Percentiles rank a stretch among this genome's conserved stretches.
These are phyloP conservation scores for Penicillium sp. DNA, from an alignment of 2,329 filamentous ascomycete species.

Conservation along the genomic window DNA sequence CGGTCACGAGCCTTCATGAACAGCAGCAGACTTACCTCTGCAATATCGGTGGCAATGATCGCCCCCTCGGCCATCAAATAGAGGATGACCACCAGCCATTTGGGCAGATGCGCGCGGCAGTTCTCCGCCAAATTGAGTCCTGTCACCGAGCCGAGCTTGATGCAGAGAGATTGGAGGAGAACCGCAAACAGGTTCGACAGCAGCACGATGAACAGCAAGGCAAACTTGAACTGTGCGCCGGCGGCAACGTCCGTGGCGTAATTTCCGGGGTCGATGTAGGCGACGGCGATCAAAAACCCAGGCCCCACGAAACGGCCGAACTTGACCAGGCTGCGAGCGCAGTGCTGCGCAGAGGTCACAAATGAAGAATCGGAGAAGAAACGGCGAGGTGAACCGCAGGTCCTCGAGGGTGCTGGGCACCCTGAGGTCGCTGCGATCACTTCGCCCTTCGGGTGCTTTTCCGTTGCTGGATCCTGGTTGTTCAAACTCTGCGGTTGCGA, in stretches of 20 bases:
- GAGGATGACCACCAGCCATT: slow-evolving; percentile 58
- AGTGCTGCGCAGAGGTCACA: slow-evolving; percentile 11
- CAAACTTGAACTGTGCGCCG: slow-evolving; percentile 41
- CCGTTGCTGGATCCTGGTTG: slow-evolving; percentile 16
- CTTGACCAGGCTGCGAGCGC: slow-evolving; percentile 32
- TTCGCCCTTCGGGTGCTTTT: slow-evolving; percentile 23
- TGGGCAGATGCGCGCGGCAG: slow-evolving; percentile 59
- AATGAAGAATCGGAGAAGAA: slow-evolving; percentile 16
- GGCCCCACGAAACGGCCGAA: slow-evolving; percentile 43
- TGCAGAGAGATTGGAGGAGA: slow-evolving; percentile 44
- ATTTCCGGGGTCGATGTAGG: slow-evolving; percentile 48
- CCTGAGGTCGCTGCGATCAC: slow-evolving; percentile 26
- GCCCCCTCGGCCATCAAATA: slow-evolving; percentile 61
- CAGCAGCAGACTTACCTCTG: slow-evolving; percentile 45
- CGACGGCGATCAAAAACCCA: slow-evolving; percentile 45
- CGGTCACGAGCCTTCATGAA: neutral
- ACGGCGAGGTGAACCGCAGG: slow-evolving; percentile 30
- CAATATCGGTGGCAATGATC: slow-evolving; percentile 67
- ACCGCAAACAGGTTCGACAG: slow-evolving; percentile 46
- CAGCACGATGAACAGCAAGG: slow-evolving; percentile 43
- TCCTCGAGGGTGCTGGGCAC: slow-evolving; percentile 24
- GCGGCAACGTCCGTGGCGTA: slow-evolving; percentile 47
- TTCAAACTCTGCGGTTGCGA: slow-evolving; percentile 18
- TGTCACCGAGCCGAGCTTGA: slow-evolving; percentile 63
- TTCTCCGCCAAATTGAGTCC: slow-evolving; percentile 62